A percentile compares a stretch with the other conserved stretches of the same genome.
phyloP scores from a whole-genome alignment of 306 rosid genomes.

The Styphnolobium japonicum region DNA sequence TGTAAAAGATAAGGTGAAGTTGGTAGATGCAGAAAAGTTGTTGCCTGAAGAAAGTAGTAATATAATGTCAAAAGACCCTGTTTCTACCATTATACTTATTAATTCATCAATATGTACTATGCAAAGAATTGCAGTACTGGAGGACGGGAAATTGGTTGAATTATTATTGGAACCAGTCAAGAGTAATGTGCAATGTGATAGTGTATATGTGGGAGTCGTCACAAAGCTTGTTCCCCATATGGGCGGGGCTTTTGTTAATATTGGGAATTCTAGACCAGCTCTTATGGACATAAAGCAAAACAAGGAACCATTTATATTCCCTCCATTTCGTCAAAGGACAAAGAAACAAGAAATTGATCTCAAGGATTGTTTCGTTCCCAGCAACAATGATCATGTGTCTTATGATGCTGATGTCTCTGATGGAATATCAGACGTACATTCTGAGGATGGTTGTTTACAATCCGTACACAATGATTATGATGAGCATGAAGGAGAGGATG shows the following conservation, averaged over 20 bases:
- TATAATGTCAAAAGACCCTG: conserved; percentile 43
- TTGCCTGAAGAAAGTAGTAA: conserved; percentile 55
- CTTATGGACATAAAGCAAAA: conserved; percentile 79
- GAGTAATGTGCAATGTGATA: conserved; percentile 89
- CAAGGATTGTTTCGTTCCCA: conserved; percentile 26
- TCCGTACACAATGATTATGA: conserved; percentile 52
- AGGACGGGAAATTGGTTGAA: conserved; percentile 81
- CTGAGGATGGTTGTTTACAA: conserved; percentile 45
- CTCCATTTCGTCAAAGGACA: conserved; percentile 69
- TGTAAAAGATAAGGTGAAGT: conserved; percentile 35
- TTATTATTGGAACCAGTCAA: conserved; percentile 90
- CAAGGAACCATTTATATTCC: conserved; percentile 88
- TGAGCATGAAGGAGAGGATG: conserved; percentile 75
- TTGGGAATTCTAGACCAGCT: conserved; percentile 78
- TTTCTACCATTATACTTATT: conserved; percentile 71
- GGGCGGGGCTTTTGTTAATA: conserved; percentile 95
- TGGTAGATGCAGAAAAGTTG: conserved; percentile 46
- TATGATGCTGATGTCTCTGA: conserved; percentile 33
- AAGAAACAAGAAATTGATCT: conserved; percentile 43
- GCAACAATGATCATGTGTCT: conserved; percentile 35
- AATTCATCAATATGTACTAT: conserved; percentile 95
- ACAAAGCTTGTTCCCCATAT: conserved; percentile 89
- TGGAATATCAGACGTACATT: conserved; percentile 40
- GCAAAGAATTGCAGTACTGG: conserved; percentile 98
- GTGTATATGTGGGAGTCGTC: conserved; percentile 82